Base-by-base conservation (phyloP, 495 filamentous ascomycete species). In the Staphylotrichum tortipilum region DNA sequence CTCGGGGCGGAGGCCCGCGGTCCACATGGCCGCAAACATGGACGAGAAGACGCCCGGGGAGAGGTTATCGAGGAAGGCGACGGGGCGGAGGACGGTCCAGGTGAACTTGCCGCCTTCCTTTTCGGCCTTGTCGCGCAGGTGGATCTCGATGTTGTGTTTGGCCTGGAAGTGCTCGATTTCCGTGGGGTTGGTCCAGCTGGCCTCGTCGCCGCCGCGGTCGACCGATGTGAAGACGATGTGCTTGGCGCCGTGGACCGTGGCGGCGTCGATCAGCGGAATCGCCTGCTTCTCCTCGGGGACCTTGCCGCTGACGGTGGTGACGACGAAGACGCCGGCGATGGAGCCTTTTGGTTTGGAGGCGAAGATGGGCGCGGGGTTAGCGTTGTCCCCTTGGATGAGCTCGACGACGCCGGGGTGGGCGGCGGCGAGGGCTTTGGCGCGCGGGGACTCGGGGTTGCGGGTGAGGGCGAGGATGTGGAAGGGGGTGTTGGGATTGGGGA, bases 391-490 rank as follows among this genome's bases (percentile, higher is more conserved):
- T 51, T 81, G 62, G 2, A 85, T 69, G 15, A 83, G 62, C 28
- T 73, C 69, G 40, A 83, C 61, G 38, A 52, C 15, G n/a, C 44
- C 49, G 18, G 60, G 57, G 56, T 66, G 51, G 30, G 56, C 50
- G 10, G 52, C 51, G 3, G 62, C 63, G 5, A 86, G 70, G 35
- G 69, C 67, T 56, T 78, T 66, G 0, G 84, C 81, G 12, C 65
- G 69, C 18, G 68, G 29, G 9, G 80, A 80, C 7, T 66, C 50
- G 7, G 76, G 47, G 49, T 84, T 73, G 38, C 85, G 81, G 0
- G 85, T 88, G 12, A 88, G 68, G 17, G 81, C 86, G 14, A 89
- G 75, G 56, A 89, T 80, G 43, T 79, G 73, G 62, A 82, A 7
- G 71, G 8, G 66, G 59, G 3, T 49, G 30, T 26, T 38, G 7